A percentile compares a stretch with the other conserved stretches of the same genome.
phyloP scores from a whole-genome alignment of 768 basidiomycete genomes.

The Mycena indigotica region DNA sequence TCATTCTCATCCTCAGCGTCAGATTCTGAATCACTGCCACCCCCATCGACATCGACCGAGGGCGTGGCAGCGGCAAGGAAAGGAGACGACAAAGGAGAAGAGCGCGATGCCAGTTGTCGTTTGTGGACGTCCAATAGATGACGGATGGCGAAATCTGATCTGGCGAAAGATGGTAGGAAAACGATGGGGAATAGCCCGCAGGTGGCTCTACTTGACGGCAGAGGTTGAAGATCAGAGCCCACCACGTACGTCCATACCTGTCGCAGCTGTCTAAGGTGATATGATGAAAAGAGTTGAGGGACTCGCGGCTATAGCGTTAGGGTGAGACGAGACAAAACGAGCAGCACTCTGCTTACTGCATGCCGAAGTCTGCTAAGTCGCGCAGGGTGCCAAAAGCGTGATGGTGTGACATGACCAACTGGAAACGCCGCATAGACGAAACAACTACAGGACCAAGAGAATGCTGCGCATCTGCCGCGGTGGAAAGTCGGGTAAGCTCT shows the following conservation, averaged over 20 bases:
- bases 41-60: neutral
- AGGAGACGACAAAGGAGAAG: neutral
- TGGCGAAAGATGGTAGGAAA: neutral
- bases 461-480: neutral
- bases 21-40: neutral
- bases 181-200: neutral
- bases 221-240: constrained; percentile 11
- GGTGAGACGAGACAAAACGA: neutral
- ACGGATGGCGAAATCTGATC: neutral
- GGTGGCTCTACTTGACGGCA: neutral
- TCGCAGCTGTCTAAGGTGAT: neutral
- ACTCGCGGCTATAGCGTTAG: neutral
- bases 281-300: neutral
- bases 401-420: neutral
- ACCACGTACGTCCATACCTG: constrained; percentile 5
- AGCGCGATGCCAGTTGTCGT: neutral
- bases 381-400: neutral
- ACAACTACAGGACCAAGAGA: neutral
- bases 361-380: neutral
- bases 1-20: neutral
- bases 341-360: neutral
- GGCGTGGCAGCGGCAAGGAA: neutral
- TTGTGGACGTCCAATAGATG: neutral
- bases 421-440: neutral
- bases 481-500: neutral